Percentiles rank a stretch among this genome's conserved stretches.
phyloP scores from a whole-genome alignment of 2,329 filamentous ascomycete genomes.

The Talaromyces sp. region DNA sequence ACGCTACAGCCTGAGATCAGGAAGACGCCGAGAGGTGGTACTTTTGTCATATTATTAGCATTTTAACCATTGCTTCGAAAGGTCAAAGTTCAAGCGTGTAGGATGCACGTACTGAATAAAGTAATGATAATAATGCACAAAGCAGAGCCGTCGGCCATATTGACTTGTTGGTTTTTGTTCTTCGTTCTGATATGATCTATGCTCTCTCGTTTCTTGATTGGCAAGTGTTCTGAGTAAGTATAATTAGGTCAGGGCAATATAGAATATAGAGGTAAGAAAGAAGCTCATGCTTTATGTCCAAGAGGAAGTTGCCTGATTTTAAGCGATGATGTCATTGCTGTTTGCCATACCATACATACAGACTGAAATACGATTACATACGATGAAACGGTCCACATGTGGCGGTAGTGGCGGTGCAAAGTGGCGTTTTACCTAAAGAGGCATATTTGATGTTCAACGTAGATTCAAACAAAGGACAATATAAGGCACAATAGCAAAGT shows the following conservation, averaged over 20 bases:
- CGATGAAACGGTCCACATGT: no score
- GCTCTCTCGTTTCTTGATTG: neutral
- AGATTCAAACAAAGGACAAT: no score
- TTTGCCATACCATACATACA: neutral
- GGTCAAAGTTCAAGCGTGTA: neutral
- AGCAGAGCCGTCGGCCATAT: constrained; percentile 13
- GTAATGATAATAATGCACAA: constrained; percentile 42
- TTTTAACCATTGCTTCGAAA: neutral
- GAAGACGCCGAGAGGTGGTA: constrained; percentile 62
- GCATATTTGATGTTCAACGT: no score
- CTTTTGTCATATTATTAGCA: constrained; percentile 34
- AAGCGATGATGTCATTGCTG: constrained; percentile 1
- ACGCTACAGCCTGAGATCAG: constrained; percentile 60
- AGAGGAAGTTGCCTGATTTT: neutral
- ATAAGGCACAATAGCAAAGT: neutral
- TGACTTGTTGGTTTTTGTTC: neutral
- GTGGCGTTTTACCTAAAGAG: no score
- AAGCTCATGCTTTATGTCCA: neutral
- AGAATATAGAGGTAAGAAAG: neutral
- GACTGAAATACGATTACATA: neutral
- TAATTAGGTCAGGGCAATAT: neutral
- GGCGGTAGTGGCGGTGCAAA: no score
- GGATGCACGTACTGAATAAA: constrained; percentile 34
- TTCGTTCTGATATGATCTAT: neutral
- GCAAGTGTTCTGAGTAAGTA: neutral